Evolutionary conservation across 202 grass and related monocot genomes (phyloP).

Genomic region (Alloteropsis angusta): DNA sequence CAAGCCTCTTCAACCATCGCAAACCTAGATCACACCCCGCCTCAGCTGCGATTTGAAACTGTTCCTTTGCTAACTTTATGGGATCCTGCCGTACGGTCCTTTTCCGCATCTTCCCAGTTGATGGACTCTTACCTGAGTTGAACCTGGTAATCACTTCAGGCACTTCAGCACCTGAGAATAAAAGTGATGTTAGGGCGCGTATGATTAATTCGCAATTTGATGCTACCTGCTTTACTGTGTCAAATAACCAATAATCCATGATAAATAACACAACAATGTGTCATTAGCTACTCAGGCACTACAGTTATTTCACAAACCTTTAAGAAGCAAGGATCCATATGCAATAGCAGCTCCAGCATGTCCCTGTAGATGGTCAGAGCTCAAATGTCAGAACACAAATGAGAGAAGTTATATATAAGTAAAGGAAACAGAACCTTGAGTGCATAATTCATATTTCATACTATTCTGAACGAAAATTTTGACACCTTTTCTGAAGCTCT

Average conservation of each 20-base stretch:
- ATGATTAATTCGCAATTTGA: not conserved
- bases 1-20: slow-evolving; percentile 72
- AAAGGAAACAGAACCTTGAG: slow-evolving; percentile 7
- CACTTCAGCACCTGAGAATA: slow-evolving; percentile 56
- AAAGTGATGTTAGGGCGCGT: not conserved
- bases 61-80: slow-evolving; percentile 55
- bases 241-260: too few relatives aligned
- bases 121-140: slow-evolving; percentile 51
- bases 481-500: slow-evolving; percentile 87
- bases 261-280: too few relatives aligned
- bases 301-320: slow-evolving; percentile 44
- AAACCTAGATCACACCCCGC: slow-evolving; percentile 66
- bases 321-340: slow-evolving; percentile 85
- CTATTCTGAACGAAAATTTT: not conserved
- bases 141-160: slow-evolving; percentile 84
- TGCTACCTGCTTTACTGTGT: too few relatives aligned
- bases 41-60: slow-evolving; percentile 77
- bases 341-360: slow-evolving; percentile 92
- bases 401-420: not conserved
- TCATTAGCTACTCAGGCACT: too few relatives aligned
- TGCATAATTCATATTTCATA: not conserved
- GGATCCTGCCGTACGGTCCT: slow-evolving; percentile 33
- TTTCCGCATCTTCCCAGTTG: slow-evolving; percentile 49
- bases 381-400: slow-evolving; percentile 27
- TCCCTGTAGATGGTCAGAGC: slow-evolving; percentile 39